Percentiles rank a stretch among this genome's conserved stretches.
Conservation (phyloP, 2,329 filamentous ascomycete species). For the Apiospora sp. region DNA sequence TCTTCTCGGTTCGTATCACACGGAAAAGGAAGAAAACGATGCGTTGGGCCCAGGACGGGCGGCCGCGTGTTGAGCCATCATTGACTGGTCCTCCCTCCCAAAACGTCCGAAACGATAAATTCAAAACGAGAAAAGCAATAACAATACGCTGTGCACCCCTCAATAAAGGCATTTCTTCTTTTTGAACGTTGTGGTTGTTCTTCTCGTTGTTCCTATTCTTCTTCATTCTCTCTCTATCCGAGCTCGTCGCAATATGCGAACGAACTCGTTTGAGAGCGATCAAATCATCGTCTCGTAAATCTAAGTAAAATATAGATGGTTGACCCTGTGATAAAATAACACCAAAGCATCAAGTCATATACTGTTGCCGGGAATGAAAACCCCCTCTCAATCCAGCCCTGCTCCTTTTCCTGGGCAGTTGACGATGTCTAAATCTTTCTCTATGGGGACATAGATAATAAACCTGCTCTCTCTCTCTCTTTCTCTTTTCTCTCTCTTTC, state of each 20-base stretch:
- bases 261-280: background rate
- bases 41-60: slow-evolving; percentile 13
- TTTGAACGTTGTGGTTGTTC: background rate
- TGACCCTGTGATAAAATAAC: background rate
- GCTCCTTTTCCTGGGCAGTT: background rate
- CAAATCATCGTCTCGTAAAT: background rate
- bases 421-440: slow-evolving; percentile 6
- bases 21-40: slow-evolving; percentile 4
- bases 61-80: slow-evolving; percentile 19
- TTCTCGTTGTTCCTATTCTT: background rate
- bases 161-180: background rate
- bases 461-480: background rate
- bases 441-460: background rate
- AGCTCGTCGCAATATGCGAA: background rate
- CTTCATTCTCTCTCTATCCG: background rate
- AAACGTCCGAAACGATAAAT: slow-evolving; percentile 14
- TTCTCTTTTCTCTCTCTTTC: no score
- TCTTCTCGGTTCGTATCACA: slow-evolving; percentile 12
- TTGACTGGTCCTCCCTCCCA: background rate
- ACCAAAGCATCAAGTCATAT: slow-evolving; percentile 1
- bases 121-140: background rate
- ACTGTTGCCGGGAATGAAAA: background rate
- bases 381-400: background rate
- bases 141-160: background rate
- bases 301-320: background rate